Evolutionary conservation across 768 basidiomycete species (phyloP).

Genomic region (Trametopsis cervina): DNA sequence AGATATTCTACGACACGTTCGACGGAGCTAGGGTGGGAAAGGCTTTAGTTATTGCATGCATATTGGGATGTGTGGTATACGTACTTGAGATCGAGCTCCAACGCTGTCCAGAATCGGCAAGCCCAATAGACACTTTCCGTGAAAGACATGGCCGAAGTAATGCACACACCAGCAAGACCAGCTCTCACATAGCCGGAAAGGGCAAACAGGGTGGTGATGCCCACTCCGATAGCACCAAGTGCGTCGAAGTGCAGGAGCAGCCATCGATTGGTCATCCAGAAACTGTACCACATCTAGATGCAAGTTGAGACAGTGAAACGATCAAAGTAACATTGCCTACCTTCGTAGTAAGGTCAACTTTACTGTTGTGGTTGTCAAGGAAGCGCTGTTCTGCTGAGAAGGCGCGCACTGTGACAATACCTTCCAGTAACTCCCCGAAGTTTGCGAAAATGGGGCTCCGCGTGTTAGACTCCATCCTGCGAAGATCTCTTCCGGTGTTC

Average conservation of each 20-base stretch:
- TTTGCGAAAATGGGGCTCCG: slow-evolving; percentile 81
- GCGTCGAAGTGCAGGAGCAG: slow-evolving; percentile 77
- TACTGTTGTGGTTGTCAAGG: slow-evolving; percentile 63
- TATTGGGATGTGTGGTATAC: slow-evolving; percentile 19
- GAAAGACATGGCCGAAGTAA: slow-evolving; percentile 66
- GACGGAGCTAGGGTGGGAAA: slow-evolving; percentile 50
- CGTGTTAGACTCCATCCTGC: slow-evolving; percentile 87
- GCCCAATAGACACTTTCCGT: slow-evolving; percentile 46
- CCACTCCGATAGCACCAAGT: slow-evolving; percentile 65
- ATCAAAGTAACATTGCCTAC: slow-evolving; percentile 25
- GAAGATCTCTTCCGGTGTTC: slow-evolving; percentile 75
- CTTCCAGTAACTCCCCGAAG: slow-evolving; percentile 77
- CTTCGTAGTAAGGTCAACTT: slow-evolving; percentile 75
- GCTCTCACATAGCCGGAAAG: slow-evolving; percentile 53
- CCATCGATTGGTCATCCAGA: slow-evolving; percentile 91
- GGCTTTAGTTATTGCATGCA: neutral
- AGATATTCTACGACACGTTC: slow-evolving; percentile 92
- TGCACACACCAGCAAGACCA: slow-evolving; percentile 65
- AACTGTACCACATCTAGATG: slow-evolving; percentile 70
- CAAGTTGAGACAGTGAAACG: neutral
- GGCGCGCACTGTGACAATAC: slow-evolving; percentile 89
- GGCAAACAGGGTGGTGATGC: slow-evolving; percentile 72
- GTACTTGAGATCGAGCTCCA: slow-evolving; percentile 73
- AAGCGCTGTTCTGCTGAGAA: slow-evolving; percentile 80
- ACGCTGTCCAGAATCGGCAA: slow-evolving; percentile 42